Base-by-base conservation (phyloP, 2,329 filamentous ascomycete genomes). In the Aspergillus neotritici region DNA sequence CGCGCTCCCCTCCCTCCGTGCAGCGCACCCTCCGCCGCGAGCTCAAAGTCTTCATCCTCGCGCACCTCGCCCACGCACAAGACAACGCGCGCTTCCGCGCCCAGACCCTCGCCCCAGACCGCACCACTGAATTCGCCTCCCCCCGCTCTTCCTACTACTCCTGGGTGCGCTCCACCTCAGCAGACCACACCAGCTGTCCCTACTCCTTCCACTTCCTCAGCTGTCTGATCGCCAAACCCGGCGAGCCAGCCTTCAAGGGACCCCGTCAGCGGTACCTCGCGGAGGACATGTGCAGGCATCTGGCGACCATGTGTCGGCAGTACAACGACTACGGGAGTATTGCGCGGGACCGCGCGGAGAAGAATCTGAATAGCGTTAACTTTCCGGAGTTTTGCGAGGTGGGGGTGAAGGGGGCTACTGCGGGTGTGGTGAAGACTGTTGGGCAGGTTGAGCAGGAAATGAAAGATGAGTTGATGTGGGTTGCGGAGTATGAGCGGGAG, bases 251-350 rank as follows among this genome's bases (percentile, higher is more conserved):
- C 1, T 25, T 25, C 21, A 25, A 25, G 3, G 21, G 21, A 4
- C 21, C 21, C 7, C 21, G 21, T 8, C 29, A 46, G 36, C 21
- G 32, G 41, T 51, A 42, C 34, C 14, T 51, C 11, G 43, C 38
- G 2, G 31, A 37, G 11, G 46, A 35, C 13, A 31, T 53, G 32
- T 32, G 37, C 35, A 40, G 31, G 2, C 52, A 61, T 45, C 54
- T 61, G 6, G 49, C 60, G 9, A 55, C 52, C 17, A 49, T 62
- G 51, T 64, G 52, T 40, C 56, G 52, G 30, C 54, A 58, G 45
- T 66, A 67, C 44, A 67, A 69, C 28, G 64, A 67, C 47, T 57
- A 56, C 14, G 64, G 64, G 1, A 66, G 60, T 3, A 16, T 58
- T 1, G 33, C 34, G 4, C 55, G 62, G 2, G 63, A 65, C 40